These are phyloP conservation scores for Myxozyma vanderwaltii DNA, from an alignment of 805 yeast species.

Conservation along the genomic window DNA sequence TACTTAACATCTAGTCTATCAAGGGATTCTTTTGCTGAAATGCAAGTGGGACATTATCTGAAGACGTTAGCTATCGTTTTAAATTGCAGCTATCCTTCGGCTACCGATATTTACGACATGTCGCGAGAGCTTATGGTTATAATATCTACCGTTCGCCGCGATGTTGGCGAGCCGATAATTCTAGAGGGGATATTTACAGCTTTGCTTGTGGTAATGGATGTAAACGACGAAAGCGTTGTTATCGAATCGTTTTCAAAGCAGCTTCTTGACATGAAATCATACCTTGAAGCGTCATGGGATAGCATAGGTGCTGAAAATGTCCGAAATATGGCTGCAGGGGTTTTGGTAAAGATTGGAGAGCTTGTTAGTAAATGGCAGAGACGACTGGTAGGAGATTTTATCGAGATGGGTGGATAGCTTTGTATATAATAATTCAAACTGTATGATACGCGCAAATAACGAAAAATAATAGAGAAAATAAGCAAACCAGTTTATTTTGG, in stretches of 20 bases:
- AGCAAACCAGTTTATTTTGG: too few species aligned
- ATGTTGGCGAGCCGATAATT: constrained; percentile 30
- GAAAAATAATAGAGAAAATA: too few species aligned
- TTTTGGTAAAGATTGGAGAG: constrained; percentile 37
- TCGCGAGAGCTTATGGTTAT: constrained; percentile 50
- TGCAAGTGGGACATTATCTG: constrained; percentile 60
- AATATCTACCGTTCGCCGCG: constrained; percentile 10
- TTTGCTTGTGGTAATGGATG: constrained; percentile 40
- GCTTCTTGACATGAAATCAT: constrained; percentile 39
- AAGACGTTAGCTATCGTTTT: constrained; percentile 60
- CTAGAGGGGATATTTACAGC: constrained; percentile 42
- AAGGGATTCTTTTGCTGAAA: constrained; percentile 54
- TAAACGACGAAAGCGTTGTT: constrained; percentile 35
- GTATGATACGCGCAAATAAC: too few species aligned
- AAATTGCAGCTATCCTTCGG: constrained; percentile 60
- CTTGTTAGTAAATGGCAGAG: constrained; percentile 37
- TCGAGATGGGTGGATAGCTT: constrained; percentile 10
- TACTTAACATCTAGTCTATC: constrained; percentile 47
- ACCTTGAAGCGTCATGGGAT: constrained; percentile 42
- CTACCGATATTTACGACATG: constrained; percentile 58
- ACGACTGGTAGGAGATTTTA: constrained; percentile 18
- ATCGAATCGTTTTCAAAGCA: constrained; percentile 37
- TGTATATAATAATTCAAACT: not conserved
- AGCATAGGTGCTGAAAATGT: constrained; percentile 40
- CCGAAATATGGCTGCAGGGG: constrained; percentile 42